phyloP scores from a whole-genome alignment of 345 rosid genomes.

The Gossypium anomalum region DNA sequence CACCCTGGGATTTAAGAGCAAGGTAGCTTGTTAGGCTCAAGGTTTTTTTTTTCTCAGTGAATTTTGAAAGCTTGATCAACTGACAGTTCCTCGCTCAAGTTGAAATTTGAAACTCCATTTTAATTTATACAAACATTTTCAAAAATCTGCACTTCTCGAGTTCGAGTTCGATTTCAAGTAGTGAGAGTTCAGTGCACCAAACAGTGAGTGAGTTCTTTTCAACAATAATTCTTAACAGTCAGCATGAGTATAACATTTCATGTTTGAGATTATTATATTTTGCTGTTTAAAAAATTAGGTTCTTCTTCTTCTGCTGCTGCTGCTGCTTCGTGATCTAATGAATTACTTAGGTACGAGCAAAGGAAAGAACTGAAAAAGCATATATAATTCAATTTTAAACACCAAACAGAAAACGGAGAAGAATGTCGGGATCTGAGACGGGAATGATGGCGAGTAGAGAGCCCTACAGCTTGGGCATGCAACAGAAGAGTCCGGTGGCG shows the following conservation, averaged over 20 bases:
- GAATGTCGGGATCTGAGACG: conserved; percentile 56
- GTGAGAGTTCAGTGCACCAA: neutral
- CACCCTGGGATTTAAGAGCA: conserved; percentile 12
- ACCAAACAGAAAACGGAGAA: neutral
- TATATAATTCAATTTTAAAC: neutral
- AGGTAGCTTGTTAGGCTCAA: neutral
- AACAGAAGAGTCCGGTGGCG: conserved; percentile 25
- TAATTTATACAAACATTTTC: neutral
- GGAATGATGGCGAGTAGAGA: conserved; percentile 49
- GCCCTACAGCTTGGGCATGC: conserved; percentile 26
- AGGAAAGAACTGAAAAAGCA: neutral
- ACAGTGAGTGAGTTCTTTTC: neutral
- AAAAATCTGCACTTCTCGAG: neutral
- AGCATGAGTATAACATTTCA: neutral
- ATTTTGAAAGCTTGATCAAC: neutral
- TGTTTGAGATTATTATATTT: neutral
- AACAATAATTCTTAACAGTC: neutral
- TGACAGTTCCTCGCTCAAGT: neutral
- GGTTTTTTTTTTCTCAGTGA: neutral
- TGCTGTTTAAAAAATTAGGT: neutral
- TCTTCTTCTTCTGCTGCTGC: neutral
- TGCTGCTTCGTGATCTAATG: neutral
- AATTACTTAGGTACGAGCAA: neutral
- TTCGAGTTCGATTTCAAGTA: neutral
- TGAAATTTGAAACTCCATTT: neutral